Base-by-base conservation (phyloP, 768 basidiomycete genomes). In the Suillus paluster region DNA sequence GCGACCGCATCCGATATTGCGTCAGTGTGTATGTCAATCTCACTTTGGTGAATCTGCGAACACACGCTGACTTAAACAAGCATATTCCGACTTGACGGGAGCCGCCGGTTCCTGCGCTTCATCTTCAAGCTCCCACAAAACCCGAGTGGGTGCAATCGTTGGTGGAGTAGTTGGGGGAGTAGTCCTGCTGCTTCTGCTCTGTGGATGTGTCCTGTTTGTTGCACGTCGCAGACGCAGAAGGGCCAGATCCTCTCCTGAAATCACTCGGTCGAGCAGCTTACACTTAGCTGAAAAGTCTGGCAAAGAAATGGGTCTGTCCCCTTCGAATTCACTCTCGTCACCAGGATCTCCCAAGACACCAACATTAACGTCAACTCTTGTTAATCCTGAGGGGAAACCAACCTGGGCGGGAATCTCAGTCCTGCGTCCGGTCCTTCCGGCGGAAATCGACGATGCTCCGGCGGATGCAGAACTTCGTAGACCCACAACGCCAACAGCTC, bases 101-200 rank as follows among this genome's bases (percentile, higher is more conserved):
- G 60, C 25, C 19, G 56, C 66, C 19, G 23, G 21, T 21, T 49
- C 66, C 39, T 64, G 65, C 30, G 42, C 56, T 21, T 4, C 53
- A 8, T 15, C n/a, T n/a, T n/a, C 50, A 42, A 41, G 36, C 36
- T 48, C 62, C 5, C 54, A 69, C 12, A 57, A 50, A 14, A 23
- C 46, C 14, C 25, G 67, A 1, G 48, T 59, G 15, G 68, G 70
- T n/a, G 56, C 63, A 19, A 65, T 73, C 36, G 57, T 64, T 2
- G 74, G 72, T 0, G 65, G 74, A 2, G 67, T 73, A n/a, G 27
- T 70, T 9, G 73, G 72, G 0, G 66, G 52, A 6, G 12, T 67
- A 12, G 27, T 36, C 12, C 27, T 66, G 46, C 17, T 75, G 7
- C 1, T 67, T 41, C 45, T 71, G 23, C 55, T 64, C 33, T 64